Evolutionary conservation across 2,329 filamentous ascomycete genomes (phyloP).

Genomic region (Penicillium sp.): DNA sequence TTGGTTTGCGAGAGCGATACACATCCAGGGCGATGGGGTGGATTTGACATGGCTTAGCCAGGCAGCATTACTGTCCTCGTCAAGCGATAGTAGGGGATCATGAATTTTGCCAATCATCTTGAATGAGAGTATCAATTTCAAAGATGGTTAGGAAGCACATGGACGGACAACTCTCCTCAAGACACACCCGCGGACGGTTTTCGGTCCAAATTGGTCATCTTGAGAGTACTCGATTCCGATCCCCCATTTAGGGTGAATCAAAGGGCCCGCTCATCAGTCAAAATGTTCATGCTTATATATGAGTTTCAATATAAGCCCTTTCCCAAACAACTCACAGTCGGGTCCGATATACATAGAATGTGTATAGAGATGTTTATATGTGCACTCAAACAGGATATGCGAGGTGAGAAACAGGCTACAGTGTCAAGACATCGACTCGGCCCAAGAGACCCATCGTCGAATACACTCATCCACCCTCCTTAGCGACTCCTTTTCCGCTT

Average conservation of each 20-base stretch:
- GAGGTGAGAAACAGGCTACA: not conserved
- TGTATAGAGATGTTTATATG: not conserved
- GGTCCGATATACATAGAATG: not conserved
- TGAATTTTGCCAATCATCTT: not conserved
- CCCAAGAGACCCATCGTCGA: slow-evolving; percentile 83
- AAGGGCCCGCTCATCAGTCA: not conserved
- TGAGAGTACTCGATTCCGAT: not conserved
- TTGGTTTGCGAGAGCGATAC: not conserved
- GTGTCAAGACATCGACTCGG: slow-evolving; percentile 43
- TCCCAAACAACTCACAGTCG: too few relatives aligned
- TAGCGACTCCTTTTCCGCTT: slow-evolving; percentile 68
- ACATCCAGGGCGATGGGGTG: not conserved
- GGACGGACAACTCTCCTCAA: not conserved
- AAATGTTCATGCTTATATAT: not conserved
- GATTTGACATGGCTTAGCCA: not conserved
- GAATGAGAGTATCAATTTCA: not conserved
- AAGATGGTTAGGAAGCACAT: not conserved
- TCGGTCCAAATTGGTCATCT: not conserved
- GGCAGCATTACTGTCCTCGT: not conserved
- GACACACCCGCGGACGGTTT: not conserved
- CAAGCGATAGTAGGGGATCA: not conserved
- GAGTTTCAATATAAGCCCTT: not conserved
- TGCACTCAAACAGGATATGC: not conserved
- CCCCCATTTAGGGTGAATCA: not conserved
- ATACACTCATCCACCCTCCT: slow-evolving; percentile 69